A percentile compares a stretch with the other conserved stretches of the same genome.
Conservation (phyloP, 106 monocot genomes). For the Vanilla planifolia region DNA sequence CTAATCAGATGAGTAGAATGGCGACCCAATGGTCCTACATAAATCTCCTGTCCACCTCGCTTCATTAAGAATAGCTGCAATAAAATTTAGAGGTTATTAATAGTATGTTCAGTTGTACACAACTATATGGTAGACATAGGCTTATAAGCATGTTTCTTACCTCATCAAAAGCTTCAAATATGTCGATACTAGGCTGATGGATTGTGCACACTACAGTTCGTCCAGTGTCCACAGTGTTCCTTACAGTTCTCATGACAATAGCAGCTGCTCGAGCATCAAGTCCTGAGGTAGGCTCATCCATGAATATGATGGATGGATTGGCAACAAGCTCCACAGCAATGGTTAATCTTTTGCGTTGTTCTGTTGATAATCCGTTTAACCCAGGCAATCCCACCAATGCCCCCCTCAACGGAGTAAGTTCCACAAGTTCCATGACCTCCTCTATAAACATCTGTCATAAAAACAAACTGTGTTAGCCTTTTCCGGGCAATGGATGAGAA, state of each 20-base stretch:
- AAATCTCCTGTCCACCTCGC: constrained; percentile 40
- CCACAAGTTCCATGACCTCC: constrained; percentile 30
- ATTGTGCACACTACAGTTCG: constrained; percentile 25
- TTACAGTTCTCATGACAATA: constrained; percentile 53
- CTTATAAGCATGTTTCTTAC: no score
- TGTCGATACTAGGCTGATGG: constrained; percentile 25
- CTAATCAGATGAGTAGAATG: constrained; percentile 28
- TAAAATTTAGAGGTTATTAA: no score
- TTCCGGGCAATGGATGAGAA: not conserved
- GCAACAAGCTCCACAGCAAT: constrained; percentile 45
- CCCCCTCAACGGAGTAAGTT: constrained; percentile 15
- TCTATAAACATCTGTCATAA: constrained; percentile 32
- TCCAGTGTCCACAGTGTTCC: constrained; percentile 20
- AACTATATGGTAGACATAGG: no score
- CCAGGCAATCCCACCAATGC: constrained; percentile 47
- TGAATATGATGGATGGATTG: constrained; percentile 26
- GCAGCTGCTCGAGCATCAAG: constrained; percentile 55
- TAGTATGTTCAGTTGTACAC: no score
- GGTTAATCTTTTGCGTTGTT: constrained; percentile 47
- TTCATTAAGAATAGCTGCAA: constrained; percentile 30
- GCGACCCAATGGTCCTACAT: constrained; percentile 34
- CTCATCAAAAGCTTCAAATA: constrained; percentile 30
- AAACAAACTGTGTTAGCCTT: not conserved
- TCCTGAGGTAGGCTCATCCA: constrained; percentile 40
- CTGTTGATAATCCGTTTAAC: constrained; percentile 43